These are phyloP conservation scores for Myriosclerotinia curreyana DNA, from an alignment of 2,329 filamentous ascomycete genomes.

Conservation along the genomic window DNA sequence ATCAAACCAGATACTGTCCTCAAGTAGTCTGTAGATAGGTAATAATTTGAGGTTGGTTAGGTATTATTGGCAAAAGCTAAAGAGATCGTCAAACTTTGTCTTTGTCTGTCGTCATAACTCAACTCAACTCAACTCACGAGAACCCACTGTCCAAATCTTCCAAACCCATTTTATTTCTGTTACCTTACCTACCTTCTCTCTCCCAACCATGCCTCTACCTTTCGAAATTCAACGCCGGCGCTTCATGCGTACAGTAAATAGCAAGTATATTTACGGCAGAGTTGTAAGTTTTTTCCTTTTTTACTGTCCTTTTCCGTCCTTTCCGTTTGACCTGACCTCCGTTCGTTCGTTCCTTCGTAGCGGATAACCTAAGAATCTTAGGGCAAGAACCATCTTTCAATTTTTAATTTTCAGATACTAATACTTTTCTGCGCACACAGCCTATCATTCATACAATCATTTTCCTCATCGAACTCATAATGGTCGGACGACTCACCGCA, in stretches of 20 bases:
- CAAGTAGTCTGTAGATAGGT: too few relatives aligned
- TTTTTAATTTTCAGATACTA: constrained; percentile 8
- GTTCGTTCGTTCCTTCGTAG: background rate
- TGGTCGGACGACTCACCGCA: constrained; percentile 75
- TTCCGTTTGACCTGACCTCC: constrained; percentile 34
- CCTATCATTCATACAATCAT: constrained; percentile 83
- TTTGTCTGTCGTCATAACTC: constrained; percentile 21
- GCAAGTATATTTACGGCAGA: constrained; percentile 69
- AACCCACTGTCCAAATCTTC: constrained; percentile 1
- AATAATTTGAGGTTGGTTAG: too few relatives aligned
- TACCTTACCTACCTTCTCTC: background rate
- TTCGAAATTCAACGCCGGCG: constrained; percentile 59
- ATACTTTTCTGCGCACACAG: constrained; percentile 48
- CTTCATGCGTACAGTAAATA: constrained; percentile 63
- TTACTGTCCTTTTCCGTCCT: too few relatives aligned
- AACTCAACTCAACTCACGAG: too few relatives aligned
- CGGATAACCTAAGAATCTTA: background rate
- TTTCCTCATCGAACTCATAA: constrained; percentile 83
- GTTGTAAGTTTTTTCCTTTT: constrained; percentile 60
- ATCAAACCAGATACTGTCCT: too few relatives aligned
- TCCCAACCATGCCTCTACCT: constrained; percentile 46
- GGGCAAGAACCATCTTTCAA: background rate
- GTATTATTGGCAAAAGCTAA: background rate
- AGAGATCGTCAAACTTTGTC: constrained; percentile 13
- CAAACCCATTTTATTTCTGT: constrained; percentile 7